phyloP scores from a whole-genome alignment of 768 basidiomycete species.

The Trametes sanguinea region DNA sequence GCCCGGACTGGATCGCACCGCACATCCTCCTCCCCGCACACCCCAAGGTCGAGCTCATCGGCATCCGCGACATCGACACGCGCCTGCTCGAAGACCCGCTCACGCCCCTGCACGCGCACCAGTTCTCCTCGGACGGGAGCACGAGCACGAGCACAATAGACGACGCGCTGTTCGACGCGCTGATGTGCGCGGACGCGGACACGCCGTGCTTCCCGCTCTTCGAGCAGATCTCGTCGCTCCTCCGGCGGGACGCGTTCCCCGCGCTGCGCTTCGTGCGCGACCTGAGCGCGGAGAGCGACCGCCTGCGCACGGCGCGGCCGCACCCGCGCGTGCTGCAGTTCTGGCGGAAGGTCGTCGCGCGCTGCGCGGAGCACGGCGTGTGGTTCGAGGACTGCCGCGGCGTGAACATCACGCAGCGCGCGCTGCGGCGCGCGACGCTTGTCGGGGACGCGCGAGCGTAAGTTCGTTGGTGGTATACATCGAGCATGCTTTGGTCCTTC shows the following conservation, averaged over 20 bases:
- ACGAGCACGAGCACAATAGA: background rate
- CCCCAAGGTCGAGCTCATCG: constrained; percentile 62
- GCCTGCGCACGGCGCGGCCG: constrained; percentile 47
- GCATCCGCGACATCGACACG: constrained; percentile 70
- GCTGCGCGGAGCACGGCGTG: constrained; percentile 56
- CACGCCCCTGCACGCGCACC: constrained; percentile 19
- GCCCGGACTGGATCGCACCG: constrained; percentile 80
- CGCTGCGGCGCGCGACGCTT: constrained; percentile 38
- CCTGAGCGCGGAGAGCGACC: constrained; percentile 59
- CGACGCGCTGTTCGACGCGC: constrained; percentile 17
- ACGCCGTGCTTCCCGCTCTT: constrained; percentile 64
- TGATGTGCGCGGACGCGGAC: constrained; percentile 31
- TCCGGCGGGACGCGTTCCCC: constrained; percentile 64
- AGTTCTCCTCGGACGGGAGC: background rate
- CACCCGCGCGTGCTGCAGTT: constrained; percentile 44
- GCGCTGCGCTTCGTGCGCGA: constrained; percentile 61
- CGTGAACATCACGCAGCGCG: constrained; percentile 53
- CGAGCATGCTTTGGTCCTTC: background rate
- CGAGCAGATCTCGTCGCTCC: constrained; percentile 63
- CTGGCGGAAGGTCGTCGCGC: constrained; percentile 38
- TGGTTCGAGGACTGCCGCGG: constrained; percentile 69
- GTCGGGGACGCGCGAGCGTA: background rate
- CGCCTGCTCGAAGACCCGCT: constrained; percentile 48
- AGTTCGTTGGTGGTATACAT: background rate
- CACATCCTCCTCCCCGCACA: constrained; percentile 71